Evolutionary conservation across 2,329 filamentous ascomycete genomes (phyloP), one percentile per base, ranked within the genome.

Genomic region (Pseudogymnoascus sp.): DNA sequence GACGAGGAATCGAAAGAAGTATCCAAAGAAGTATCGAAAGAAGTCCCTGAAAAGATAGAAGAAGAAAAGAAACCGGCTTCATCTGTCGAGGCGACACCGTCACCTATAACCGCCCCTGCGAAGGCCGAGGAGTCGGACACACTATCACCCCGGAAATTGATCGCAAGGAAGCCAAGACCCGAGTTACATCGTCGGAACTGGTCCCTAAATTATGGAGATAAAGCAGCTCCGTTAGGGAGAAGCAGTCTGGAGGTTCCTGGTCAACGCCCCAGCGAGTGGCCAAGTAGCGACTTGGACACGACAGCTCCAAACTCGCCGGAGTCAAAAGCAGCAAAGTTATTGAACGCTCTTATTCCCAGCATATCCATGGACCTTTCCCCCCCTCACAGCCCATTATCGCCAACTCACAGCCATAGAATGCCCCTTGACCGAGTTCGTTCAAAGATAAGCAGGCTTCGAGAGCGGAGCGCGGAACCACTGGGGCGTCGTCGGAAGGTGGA

Each of bases 341-440:
- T 59, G 31, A 66, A 69, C 63, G 74, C 76, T 1, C 78, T 82
- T 33, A 80, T 88, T 60, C 84, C 85, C 3, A 81, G 81, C 11
- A 83, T 87, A 64, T 82, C 82, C 21, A 80, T 83, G 66, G 86
- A 89, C 63, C 72, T 88, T 7, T 89, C 88, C 3, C 83, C 86
- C 1, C 77, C 81, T 3, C 79, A 79, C 6, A 91, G 87, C 1
- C 78, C 79, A 2, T 91, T 89, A 5, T 88, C 88, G 31, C 45
- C 45, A 9, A 55, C 8, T 16, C 45, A 55, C 25, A 76, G 78
- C 0, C 82, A 86, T 60, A 88, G 84, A 61, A 81, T 83, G 0
- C 41, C 69, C n/a, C 70, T 79, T 11, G 75, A 77, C 33, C 74
- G 69, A 16, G 72, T 78, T 33, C 74, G 74, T 11, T 74, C 69